Conservation (phyloP, 352 stramenopile genomes). For the Phytophthora sp. region DNA sequence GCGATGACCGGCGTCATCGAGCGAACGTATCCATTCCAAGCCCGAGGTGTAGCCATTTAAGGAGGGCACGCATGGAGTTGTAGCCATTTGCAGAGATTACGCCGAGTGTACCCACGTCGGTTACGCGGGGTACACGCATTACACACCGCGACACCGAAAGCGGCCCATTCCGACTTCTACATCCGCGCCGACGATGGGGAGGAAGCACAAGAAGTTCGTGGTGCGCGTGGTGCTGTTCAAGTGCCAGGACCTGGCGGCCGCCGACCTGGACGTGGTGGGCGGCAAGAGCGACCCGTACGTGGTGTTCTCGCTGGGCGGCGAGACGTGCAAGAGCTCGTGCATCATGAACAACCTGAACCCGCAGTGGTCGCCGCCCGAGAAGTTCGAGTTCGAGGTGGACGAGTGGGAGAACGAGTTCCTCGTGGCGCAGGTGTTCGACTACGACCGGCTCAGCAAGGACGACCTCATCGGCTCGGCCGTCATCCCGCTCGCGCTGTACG, state of each 20-base stretch:
- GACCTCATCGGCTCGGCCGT: slow-evolving; percentile 77
- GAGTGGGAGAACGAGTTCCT: slow-evolving; percentile 74
- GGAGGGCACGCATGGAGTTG: neutral
- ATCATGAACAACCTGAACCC: slow-evolving; percentile 73
- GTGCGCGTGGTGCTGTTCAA: slow-evolving; percentile 69
- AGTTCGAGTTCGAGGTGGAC: slow-evolving; percentile 72
- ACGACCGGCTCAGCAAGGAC: slow-evolving; percentile 69
- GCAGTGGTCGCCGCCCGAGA: slow-evolving; percentile 71
- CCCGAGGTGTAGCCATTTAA: no score
- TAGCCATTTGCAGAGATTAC: no score
- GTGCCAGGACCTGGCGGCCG: slow-evolving; percentile 61
- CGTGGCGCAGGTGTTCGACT: slow-evolving; percentile 72
- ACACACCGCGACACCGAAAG: slow-evolving; percentile 28
- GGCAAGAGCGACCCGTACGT: slow-evolving; percentile 85
- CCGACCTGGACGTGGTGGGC: slow-evolving; percentile 52
- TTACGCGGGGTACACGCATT: slow-evolving; percentile 13
- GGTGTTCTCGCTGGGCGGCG: slow-evolving; percentile 54
- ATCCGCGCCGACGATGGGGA: neutral
- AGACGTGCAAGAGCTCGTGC: slow-evolving; percentile 67
- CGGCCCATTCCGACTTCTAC: slow-evolving; percentile 27
- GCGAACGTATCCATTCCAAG: no score
- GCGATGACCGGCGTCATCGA: no score
- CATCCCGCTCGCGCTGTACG: slow-evolving; percentile 68
- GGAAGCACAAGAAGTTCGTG: slow-evolving; percentile 43
- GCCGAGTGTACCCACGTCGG: no score